Evolutionary conservation across 495 filamentous ascomycete species (phyloP), one percentile per base, ranked within the genome.

Genomic region (Chaetomium tenue): DNA sequence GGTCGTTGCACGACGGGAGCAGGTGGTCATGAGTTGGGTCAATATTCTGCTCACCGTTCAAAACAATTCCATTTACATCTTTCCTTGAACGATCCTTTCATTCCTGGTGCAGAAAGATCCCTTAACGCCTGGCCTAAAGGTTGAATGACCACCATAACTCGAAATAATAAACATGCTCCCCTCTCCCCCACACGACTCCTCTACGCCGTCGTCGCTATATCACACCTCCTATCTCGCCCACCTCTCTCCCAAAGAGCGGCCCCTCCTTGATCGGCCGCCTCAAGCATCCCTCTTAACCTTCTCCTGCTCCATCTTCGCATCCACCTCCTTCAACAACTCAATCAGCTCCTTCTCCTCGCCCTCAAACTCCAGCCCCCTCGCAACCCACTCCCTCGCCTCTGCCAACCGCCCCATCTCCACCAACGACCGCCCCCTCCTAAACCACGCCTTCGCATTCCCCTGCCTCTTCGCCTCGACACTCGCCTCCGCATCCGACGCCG

Each of bases 381-480:
- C 79, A 47, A 96, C 79, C 81, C 90, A 92, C 58, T 83, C 83
- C 74, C 79, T 81, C 8, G 91, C 91, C 84, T 98, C 94, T 64
- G 89, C 86, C 74, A 89, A 79, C 73, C 93, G 75, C 11, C 89
- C 88, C 94, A 97, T 98, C 87, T 98, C 94, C 58, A 87, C 75
- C 72, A 97, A 78, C 75, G 88, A 92, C 79, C 84, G 87, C 11
- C 88, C 92, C 65, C 90, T 79, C 53, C 93, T 78, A 87, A 91
- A 97, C 89, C 92, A 97, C 3, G 88, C 93, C 87, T 97, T 98
- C 8, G 89, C 87, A 77, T 98, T 97, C 33, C 88, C 91, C 50
- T 84, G 79, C 59, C 86, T 81, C 86, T 95, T 97, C 61, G 89
- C 85, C 78, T 96, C 93, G n/a, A 97, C 89, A 70, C 89, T 93